These are phyloP conservation scores for Paulownia fortunei DNA, from an alignment of 257 asterid species.

Conservation along the genomic window DNA sequence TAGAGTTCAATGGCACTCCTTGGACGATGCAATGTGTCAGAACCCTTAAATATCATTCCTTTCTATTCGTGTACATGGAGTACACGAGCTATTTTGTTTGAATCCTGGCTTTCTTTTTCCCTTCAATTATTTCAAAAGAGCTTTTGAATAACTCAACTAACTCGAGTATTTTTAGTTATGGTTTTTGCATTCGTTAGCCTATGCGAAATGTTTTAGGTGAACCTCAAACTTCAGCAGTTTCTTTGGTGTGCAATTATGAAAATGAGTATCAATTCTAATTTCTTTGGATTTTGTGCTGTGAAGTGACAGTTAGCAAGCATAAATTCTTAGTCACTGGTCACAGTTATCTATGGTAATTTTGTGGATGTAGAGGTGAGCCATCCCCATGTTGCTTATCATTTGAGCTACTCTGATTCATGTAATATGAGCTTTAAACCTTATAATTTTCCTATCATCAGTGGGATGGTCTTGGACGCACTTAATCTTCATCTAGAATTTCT, in stretches of 20 bases:
- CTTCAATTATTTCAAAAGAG: background rate
- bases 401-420: too few species aligned
- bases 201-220: background rate
- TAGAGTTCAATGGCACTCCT: background rate
- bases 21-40: background rate
- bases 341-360: too few species aligned
- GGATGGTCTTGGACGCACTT: too few species aligned
- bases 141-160: background rate
- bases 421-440: too few species aligned
- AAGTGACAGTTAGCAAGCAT: background rate
- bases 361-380: too few species aligned
- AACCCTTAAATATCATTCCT: background rate
- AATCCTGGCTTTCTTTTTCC: background rate
- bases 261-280: background rate
- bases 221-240: background rate
- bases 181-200: conserved; percentile 1
- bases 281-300: background rate
- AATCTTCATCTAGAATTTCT: too few species aligned
- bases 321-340: too few species aligned
- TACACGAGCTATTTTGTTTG: background rate
- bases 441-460: too few species aligned
- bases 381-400: too few species aligned
- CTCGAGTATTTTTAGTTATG: background rate
- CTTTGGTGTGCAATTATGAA: background rate
- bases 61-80: conserved; percentile 7